phyloP scores from a whole-genome alignment of 2,329 filamentous ascomycete species.

The Fusarium beomiforme region DNA sequence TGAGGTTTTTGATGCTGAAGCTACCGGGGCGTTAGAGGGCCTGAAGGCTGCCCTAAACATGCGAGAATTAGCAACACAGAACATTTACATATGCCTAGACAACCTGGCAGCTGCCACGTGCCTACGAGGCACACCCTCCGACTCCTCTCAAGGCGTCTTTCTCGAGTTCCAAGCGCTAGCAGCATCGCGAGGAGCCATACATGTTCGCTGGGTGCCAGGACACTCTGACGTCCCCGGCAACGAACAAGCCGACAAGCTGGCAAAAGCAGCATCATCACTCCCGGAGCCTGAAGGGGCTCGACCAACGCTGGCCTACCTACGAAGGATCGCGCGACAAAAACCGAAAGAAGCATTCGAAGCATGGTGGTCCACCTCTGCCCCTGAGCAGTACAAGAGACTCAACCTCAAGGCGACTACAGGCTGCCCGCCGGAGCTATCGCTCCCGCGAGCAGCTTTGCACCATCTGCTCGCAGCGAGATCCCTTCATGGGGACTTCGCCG shows the following conservation, averaged over 20 bases:
- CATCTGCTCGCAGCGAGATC: too few species aligned
- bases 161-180: neutral
- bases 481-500: too few species aligned
- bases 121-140: conserved; percentile 19
- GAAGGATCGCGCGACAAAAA: too few species aligned
- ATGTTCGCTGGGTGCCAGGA: neutral
- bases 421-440: too few species aligned
- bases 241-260: neutral
- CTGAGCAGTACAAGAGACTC: neutral
- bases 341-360: neutral
- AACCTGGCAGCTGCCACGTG: conserved; percentile 19
- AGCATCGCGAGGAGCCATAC: neutral
- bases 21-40: conserved; percentile 15
- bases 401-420: neutral
- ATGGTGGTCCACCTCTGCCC: neutral
- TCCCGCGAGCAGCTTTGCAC: too few species aligned
- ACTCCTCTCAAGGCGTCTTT: conserved; percentile 29
- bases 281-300: neutral
- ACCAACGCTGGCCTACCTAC: too few species aligned
- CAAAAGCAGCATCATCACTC: neutral
- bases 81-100: conserved; percentile 27
- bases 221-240: neutral
- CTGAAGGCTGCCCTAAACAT: conserved; percentile 8
- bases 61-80: neutral
- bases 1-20: neutral